Percentiles rank a stretch among this genome's conserved stretches.
Conservation (phyloP, 495 filamentous ascomycete species). For the Hypoxylon intermedium region DNA sequence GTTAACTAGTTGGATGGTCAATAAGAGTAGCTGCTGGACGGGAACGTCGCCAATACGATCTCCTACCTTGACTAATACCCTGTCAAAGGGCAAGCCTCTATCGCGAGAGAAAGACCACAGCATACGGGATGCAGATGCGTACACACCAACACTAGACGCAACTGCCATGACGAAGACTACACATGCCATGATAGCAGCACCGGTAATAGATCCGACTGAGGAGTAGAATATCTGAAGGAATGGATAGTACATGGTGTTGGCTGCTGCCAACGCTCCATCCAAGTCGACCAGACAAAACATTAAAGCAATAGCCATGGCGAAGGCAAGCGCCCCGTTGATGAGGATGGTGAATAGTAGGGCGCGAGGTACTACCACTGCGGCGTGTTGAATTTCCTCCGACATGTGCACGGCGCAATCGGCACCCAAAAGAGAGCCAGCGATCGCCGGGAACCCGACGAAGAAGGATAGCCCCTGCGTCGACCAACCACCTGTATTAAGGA, state of each 20-base stretch:
- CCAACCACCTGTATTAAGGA: slow-evolving; percentile 57
- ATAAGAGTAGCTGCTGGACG: neutral
- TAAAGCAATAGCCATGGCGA: slow-evolving; percentile 57
- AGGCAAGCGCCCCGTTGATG: slow-evolving; percentile 56
- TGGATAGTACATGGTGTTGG: slow-evolving; percentile 47
- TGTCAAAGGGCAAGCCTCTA: slow-evolving; percentile 57
- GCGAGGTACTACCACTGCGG: slow-evolving; percentile 52
- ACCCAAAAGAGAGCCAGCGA: slow-evolving; percentile 33
- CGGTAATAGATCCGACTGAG: slow-evolving; percentile 49
- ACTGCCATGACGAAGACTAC: slow-evolving; percentile 53
- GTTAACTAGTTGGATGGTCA: slow-evolving; percentile 41
- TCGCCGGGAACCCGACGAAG: slow-evolving; percentile 41
- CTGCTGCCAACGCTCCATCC: slow-evolving; percentile 43
- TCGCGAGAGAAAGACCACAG: slow-evolving; percentile 64
- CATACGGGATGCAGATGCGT: slow-evolving; percentile 59
- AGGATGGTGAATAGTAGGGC: slow-evolving; percentile 50
- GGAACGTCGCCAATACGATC: neutral
- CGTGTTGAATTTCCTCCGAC: slow-evolving; percentile 62
- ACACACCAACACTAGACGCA: slow-evolving; percentile 51
- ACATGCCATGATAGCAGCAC: slow-evolving; percentile 52
- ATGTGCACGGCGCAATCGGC: slow-evolving; percentile 51
- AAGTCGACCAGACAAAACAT: slow-evolving; percentile 58
- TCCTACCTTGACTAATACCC: slow-evolving; percentile 53
- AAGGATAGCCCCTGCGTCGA: slow-evolving; percentile 46
- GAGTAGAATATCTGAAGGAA: slow-evolving; percentile 60